Conservation (phyloP, 768 basidiomycete genomes). For the Rhodocollybia butyracea region DNA sequence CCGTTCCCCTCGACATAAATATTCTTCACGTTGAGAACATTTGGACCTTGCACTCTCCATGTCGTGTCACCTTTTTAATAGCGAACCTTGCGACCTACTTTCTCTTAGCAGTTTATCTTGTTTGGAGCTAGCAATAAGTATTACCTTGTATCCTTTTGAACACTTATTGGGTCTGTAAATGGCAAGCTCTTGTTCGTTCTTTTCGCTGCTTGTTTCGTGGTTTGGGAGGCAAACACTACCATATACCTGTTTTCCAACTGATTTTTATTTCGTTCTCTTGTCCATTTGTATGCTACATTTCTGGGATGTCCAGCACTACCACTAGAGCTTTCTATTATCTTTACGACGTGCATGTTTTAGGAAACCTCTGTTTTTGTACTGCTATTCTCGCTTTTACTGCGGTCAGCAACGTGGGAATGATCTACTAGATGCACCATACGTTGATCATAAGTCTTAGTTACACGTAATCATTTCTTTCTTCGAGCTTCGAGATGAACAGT, state of each 20-base stretch:
- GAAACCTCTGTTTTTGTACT: no score
- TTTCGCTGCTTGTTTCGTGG: background rate
- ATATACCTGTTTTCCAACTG: background rate
- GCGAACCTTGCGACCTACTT: constrained; percentile 5
- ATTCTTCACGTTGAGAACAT: background rate
- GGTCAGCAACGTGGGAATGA: no score
- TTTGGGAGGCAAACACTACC: background rate
- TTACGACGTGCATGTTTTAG: no score
- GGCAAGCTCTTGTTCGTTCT: constrained; percentile 9
- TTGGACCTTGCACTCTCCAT: background rate
- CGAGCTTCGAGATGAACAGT: no score
- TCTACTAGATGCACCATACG: no score
- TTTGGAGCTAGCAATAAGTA: background rate
- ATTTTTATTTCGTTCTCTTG: background rate
- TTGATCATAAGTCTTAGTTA: no score
- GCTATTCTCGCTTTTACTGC: no score
- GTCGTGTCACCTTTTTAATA: background rate
- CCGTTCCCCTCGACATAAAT: background rate
- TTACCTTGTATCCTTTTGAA: background rate
- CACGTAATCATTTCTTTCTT: no score
- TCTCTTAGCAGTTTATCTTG: no score
- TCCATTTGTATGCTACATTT: no score
- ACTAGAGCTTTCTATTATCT: background rate
- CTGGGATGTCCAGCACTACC: background rate
- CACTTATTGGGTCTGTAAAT: background rate